phyloP scores from a whole-genome alignment of 371 early-diverging fungal genomes.

The Thermomucor indicae-seudaticae region DNA sequence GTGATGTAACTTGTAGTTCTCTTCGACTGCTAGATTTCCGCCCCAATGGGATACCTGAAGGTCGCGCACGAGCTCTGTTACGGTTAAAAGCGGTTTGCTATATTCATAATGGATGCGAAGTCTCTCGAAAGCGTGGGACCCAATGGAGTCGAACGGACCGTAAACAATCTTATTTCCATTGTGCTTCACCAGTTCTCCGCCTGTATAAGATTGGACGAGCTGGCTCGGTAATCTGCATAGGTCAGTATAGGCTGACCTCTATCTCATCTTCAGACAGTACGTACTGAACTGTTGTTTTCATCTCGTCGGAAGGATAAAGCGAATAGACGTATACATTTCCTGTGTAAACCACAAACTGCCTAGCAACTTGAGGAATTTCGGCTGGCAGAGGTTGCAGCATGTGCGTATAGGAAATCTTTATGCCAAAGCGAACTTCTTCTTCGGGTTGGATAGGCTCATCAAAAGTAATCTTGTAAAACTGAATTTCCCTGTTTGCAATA shows the following conservation, averaged over 20 bases:
- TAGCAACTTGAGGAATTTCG: conserved; percentile 65
- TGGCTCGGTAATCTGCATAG: conserved; percentile 27
- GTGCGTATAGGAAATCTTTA: conserved; percentile 60
- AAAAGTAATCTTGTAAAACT: conserved; percentile 63
- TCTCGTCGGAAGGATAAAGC: conserved; percentile 68
- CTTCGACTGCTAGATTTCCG: conserved; percentile 77
- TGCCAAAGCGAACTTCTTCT: conserved; percentile 62
- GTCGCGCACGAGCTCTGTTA: conserved; percentile 62
- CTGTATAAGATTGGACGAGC: conserved; percentile 40
- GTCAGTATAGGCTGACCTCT: background rate
- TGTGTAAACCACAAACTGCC: conserved; percentile 60
- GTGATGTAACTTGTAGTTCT: conserved; percentile 78
- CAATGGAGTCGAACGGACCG: conserved; percentile 67
- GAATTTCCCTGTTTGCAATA: conserved; percentile 33
- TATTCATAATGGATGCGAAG: conserved; percentile 62
- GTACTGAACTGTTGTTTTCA: conserved; percentile 79
- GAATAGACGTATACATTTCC: conserved; percentile 62
- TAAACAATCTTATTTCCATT: conserved; percentile 62
- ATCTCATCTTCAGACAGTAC: conserved; percentile 1
- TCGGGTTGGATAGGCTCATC: conserved; percentile 53
- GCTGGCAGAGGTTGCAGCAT: conserved; percentile 65
- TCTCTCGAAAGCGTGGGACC: conserved; percentile 45
- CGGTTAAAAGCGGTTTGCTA: conserved; percentile 60
- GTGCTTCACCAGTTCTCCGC: conserved; percentile 19
- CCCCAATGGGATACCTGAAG: conserved; percentile 88